Evolutionary conservation across 2,329 filamentous ascomycete species (phyloP).

Genomic region (Aspergillus sp.): DNA sequence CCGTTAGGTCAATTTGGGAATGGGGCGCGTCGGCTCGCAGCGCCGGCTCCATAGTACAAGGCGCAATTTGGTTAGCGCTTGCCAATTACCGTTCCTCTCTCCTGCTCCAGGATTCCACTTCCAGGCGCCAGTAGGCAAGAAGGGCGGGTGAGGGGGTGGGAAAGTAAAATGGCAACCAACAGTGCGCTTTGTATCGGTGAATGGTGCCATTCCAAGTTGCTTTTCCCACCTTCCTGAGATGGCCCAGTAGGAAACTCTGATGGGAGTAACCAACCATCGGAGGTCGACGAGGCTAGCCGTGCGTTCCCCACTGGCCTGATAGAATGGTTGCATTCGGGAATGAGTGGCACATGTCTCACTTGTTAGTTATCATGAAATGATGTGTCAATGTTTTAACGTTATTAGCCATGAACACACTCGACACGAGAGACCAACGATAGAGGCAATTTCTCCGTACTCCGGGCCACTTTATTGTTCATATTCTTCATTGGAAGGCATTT

Average conservation of each 20-base stretch:
- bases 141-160: neutral
- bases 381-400: slow-evolving; percentile 10
- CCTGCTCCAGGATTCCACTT: neutral
- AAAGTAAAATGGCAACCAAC: slow-evolving; percentile 2
- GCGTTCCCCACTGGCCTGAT: slow-evolving; percentile 15
- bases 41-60: slow-evolving; percentile 6
- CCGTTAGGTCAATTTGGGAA: slow-evolving; percentile 7
- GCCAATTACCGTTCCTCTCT: slow-evolving; percentile 3
- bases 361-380: slow-evolving; percentile 17
- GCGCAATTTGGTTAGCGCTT: neutral
- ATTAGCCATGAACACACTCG: neutral
- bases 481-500: neutral
- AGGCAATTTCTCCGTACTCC: slow-evolving; percentile 3
- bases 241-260: slow-evolving; percentile 10
- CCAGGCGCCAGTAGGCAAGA: neutral
- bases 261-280: neutral
- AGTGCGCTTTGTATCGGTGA: neutral
- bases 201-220: neutral
- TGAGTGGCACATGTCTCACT: slow-evolving; percentile 18
- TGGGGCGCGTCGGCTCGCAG: slow-evolving; percentile 5
- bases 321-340: slow-evolving; percentile 19
- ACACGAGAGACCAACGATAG: neutral
- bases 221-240: neutral
- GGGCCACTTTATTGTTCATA: neutral
- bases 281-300: neutral